Evolutionary conservation across 1,139 yeast genomes (phyloP).

Genomic region (Kodamaea sp.): DNA sequence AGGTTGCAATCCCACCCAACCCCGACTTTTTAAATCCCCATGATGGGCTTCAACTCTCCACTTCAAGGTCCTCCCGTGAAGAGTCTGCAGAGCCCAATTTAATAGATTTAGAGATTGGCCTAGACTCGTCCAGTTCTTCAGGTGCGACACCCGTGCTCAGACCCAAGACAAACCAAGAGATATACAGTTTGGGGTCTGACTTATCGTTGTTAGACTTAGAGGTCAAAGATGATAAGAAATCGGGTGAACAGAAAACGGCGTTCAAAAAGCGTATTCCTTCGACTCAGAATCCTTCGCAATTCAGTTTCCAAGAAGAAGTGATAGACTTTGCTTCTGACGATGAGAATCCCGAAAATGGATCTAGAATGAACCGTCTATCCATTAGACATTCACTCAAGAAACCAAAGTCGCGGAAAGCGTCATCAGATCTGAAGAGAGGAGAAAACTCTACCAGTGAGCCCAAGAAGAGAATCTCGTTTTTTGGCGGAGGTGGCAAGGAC

Average conservation of each 20-base stretch:
- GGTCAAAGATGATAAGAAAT: conserved; percentile 19
- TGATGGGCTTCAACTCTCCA: conserved; percentile 1
- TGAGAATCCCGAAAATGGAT: conserved; percentile 41
- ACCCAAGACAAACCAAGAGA: conserved; percentile 15
- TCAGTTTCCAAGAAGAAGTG: conserved; percentile 46
- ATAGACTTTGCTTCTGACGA: conserved; percentile 53
- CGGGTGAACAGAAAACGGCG: conserved; percentile 16
- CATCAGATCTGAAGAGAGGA: conserved; percentile 36
- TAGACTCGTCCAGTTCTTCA: conserved; percentile 33
- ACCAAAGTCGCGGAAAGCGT: conserved; percentile 32
- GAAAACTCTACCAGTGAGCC: conserved; percentile 31
- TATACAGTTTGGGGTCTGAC: conserved; percentile 18
- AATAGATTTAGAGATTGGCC: conserved; percentile 43
- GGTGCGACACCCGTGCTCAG: conserved; percentile 24
- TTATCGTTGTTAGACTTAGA: conserved; percentile 38
- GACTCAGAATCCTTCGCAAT: conserved; percentile 32
- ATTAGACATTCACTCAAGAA: conserved; percentile 44
- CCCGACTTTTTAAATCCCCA: background rate
- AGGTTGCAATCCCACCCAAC: conserved; percentile 1
- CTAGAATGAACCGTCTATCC: conserved; percentile 43
- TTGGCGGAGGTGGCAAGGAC: conserved; percentile 24
- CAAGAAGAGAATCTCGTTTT: conserved; percentile 34
- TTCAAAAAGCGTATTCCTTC: conserved; percentile 38
- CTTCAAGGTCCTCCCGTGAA: conserved; percentile 3
- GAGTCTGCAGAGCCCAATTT: conserved; percentile 22